These are phyloP conservation scores for Tulasnella sp. DNA, from an alignment of 768 basidiomycete species.

Conservation along the genomic window DNA sequence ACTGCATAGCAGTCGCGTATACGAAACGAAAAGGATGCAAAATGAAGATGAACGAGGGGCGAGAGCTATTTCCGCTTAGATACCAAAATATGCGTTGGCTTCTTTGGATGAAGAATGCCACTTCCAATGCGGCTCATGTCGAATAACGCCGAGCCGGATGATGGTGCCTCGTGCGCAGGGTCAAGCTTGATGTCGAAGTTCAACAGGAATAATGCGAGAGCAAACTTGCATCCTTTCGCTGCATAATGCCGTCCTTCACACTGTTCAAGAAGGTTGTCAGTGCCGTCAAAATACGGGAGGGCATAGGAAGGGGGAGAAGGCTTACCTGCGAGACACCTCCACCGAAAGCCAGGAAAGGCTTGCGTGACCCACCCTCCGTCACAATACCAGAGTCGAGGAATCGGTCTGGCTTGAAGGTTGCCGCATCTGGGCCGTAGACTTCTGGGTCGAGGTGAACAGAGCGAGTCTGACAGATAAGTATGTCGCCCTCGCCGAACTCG, in stretches of 20 bases:
- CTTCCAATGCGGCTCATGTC: neutral
- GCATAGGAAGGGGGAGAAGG: neutral
- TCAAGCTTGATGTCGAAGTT: neutral
- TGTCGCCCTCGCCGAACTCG: neutral
- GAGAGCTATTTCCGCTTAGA: neutral
- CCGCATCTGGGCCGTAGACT: neutral
- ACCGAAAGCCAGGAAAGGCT: neutral
- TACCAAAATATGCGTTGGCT: neutral
- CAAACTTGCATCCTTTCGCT: neutral
- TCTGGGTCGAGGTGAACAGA: slow-evolving; percentile 8
- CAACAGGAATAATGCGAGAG: neutral
- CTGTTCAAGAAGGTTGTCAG: neutral
- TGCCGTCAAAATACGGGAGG: neutral
- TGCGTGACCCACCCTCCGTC: neutral
- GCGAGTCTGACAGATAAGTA: slow-evolving; percentile 12
- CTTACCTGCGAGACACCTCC: neutral
- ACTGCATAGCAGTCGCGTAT: neutral
- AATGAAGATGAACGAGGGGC: neutral
- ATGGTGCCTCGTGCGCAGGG: neutral
- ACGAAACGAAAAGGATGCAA: neutral
- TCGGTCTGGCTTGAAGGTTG: neutral
- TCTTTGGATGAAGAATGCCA: neutral
- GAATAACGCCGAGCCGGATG: neutral
- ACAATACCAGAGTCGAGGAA: neutral
- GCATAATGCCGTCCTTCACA: neutral